phyloP scores from a whole-genome alignment of 2,329 filamentous ascomycete species.

The Curvularia spicifera region DNA sequence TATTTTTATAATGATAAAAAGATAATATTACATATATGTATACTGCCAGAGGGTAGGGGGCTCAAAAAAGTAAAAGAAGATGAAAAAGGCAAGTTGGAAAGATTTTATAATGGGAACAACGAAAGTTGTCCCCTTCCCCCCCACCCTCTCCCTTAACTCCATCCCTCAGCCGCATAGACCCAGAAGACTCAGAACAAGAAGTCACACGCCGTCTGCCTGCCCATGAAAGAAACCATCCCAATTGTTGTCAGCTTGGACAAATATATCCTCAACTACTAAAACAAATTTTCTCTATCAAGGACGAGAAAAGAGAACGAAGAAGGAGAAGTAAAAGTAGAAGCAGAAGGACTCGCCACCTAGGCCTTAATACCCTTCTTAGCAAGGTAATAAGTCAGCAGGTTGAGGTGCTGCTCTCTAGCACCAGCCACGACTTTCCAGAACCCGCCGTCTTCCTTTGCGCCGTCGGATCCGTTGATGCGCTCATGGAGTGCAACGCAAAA shows the following conservation, averaged over 20 bases:
- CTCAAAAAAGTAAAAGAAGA: no score
- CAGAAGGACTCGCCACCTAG: conserved; percentile 20
- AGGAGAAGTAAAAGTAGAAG: neutral
- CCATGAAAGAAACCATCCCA: neutral
- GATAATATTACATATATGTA: no score
- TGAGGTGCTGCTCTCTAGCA: conserved; percentile 75
- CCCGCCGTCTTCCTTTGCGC: conserved; percentile 46
- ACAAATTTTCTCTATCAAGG: neutral
- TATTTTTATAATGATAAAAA: no score
- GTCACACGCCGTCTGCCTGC: no score
- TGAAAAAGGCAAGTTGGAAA: no score
- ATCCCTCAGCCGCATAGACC: no score
- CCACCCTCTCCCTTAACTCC: no score
- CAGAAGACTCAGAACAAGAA: no score
- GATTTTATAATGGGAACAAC: no score
- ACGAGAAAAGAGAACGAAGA: neutral
- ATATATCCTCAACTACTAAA: neutral
- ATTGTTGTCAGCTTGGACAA: neutral
- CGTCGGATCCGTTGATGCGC: conserved; percentile 36
- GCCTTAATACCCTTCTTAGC: conserved; percentile 53
- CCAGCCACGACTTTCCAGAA: conserved; percentile 73
- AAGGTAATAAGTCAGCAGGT: conserved; percentile 80
- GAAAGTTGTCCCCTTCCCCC: no score
- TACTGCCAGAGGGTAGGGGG: no score
- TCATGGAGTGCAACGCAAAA: conserved; percentile 76